Percentiles rank a stretch among this genome's conserved stretches.
These are phyloP conservation scores for Adansonia gregorii DNA, from an alignment of 441 rosid genomes.

Conservation along the genomic window DNA sequence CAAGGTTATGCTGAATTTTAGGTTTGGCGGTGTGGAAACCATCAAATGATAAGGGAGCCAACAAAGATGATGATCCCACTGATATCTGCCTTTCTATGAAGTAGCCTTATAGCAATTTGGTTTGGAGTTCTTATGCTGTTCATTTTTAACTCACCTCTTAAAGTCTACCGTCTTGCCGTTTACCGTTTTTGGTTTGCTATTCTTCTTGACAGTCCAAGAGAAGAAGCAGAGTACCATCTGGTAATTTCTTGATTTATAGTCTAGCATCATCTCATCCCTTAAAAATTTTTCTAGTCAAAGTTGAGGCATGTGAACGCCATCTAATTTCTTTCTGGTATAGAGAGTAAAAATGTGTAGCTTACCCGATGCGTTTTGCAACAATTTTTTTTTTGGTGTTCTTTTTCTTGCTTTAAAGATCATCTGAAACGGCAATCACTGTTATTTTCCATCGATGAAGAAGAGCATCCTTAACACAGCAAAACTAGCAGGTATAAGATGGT, in stretches of 20 bases:
- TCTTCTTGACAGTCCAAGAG: background rate
- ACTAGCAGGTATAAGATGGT: background rate
- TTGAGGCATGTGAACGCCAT: background rate
- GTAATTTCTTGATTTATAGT: background rate
- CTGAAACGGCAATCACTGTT: slow-evolving; percentile 25
- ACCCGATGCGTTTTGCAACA: background rate
- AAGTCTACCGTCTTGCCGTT: background rate
- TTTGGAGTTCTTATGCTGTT: background rate
- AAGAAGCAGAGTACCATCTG: slow-evolving; percentile 2
- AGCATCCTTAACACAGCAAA: background rate
- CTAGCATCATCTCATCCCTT: background rate
- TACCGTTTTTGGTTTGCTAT: too few species aligned
- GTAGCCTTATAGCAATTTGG: slow-evolving; percentile 4
- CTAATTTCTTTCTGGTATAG: background rate
- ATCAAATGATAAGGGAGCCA: background rate
- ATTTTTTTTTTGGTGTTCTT: background rate
- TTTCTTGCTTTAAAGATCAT: slow-evolving; percentile 7
- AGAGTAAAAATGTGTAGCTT: slow-evolving; percentile 23
- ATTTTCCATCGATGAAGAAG: background rate
- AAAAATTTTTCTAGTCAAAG: background rate
- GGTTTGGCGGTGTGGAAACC: background rate
- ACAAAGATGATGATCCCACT: background rate
- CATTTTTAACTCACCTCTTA: background rate
- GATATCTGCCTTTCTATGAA: background rate
- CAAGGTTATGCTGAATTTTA: background rate